These are phyloP conservation scores for Yamadazyma spencermartinsiae DNA, from an alignment of 1,139 yeast species.

Conservation along the genomic window DNA sequence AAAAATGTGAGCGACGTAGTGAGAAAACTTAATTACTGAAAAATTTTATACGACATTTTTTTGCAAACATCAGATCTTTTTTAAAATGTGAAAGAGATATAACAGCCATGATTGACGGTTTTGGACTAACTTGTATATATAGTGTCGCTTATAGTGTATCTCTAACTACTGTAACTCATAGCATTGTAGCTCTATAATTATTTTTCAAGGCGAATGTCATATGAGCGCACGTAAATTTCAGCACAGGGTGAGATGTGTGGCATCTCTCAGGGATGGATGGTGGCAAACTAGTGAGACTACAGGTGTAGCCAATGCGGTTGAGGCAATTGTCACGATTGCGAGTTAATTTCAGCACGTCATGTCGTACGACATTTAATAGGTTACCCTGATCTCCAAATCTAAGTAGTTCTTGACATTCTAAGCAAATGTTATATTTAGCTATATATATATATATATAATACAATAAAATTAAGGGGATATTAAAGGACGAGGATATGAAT, in stretches of 20 bases:
- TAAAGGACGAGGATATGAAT: conserved; percentile 3
- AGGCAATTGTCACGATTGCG: conserved; percentile 2
- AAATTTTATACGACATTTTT: conserved; percentile 4
- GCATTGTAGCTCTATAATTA: too few relatives aligned
- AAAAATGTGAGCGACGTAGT: conserved; percentile 1
- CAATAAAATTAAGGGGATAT: conserved; percentile 3
- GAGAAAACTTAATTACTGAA: conserved; percentile 1
- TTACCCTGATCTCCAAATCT: background rate
- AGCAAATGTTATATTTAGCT: background rate
- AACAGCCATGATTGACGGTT: too few relatives aligned
- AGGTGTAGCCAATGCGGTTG: background rate
- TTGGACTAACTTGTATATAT: too few relatives aligned
- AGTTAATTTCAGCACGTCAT: conserved; percentile 8
- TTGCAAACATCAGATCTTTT: too few relatives aligned
- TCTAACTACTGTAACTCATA: background rate
- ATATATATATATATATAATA: conserved; percentile 2
- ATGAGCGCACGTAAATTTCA: background rate
- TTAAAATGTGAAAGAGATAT: too few relatives aligned
- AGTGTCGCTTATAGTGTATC: too few relatives aligned
- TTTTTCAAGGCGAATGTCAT: background rate
- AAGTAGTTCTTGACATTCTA: background rate
- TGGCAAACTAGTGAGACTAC: background rate
- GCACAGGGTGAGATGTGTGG: background rate
- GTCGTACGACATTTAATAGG: background rate
- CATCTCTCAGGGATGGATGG: too few relatives aligned